Conservation (phyloP, 176 grass and related monocot species). For the Oryza nivara region DNA sequence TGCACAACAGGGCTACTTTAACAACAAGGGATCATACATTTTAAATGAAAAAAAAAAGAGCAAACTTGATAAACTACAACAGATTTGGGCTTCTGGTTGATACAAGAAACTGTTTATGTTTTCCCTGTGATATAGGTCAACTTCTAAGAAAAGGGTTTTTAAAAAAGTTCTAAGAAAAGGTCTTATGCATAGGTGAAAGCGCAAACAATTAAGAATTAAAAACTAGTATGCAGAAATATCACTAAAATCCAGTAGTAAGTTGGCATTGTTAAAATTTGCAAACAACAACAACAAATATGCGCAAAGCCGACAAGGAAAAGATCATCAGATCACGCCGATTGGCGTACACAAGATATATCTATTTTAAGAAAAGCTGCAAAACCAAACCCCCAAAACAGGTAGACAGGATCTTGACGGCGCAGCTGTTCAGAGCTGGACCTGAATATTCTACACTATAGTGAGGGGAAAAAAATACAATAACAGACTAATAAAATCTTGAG, state of each 20-base stretch:
- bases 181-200: background rate
- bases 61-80: background rate
- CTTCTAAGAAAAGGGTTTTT: background rate
- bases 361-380: conserved; percentile 23
- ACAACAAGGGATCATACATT: conserved; percentile 13
- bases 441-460: background rate
- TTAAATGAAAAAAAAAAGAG: conserved; percentile 11
- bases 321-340: conserved; percentile 5
- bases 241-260: conserved; percentile 1
- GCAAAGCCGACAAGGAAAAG: conserved; percentile 16
- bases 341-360: background rate
- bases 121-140: conserved; percentile 34
- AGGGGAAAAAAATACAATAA: background rate
- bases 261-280: background rate
- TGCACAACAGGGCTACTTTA: background rate
- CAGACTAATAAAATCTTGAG: conserved; percentile 12
- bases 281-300: conserved; percentile 2
- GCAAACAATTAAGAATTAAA: background rate
- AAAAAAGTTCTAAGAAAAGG: background rate
- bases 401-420: conserved; percentile 6
- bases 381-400: conserved; percentile 26
- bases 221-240: conserved; percentile 14
- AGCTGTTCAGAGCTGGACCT: conserved; percentile 14
- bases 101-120: background rate
- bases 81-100: background rate